Base-by-base conservation (phyloP, 2,329 filamentous ascomycete species). In the Graphilbum fragrans region DNA sequence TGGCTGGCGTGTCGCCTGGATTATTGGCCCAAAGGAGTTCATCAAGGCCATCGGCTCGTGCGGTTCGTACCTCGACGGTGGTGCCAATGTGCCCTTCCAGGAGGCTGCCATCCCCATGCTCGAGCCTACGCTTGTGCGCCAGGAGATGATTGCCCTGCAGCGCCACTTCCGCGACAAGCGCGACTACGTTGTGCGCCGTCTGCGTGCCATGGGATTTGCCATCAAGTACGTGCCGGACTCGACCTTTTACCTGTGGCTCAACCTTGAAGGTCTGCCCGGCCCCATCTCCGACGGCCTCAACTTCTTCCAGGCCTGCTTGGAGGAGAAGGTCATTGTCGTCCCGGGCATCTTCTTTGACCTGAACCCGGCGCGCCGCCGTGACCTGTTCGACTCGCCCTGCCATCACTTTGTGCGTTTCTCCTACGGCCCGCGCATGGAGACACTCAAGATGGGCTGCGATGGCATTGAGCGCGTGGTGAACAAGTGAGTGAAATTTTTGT, bases 341-440 rank as follows among this genome's bases (percentile, higher is more conserved):
- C 90, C 90, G 0, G 90, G 90, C 45, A 96, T 96, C 61, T 96
- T 96, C 73, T 96, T 96, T 59, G 90, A 96, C 55, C 64, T 96
- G 49, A 96, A 96, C 66, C 90, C 90, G 4, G 82, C 83, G 29
- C 82, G 86, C 59, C 74, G 90, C 49, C 74, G 90, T 58, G 90
- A 96, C 60, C 63, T 96, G 51, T 96, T 96, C 51, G 90, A 96
- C 64, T 86, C 78, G 51, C 90, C 90, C 45, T 95, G 90, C 63
- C 90, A 96, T 63, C 82, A 92, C 64, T 93, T 90, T 58, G 83
- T 93, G 22, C 74, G 86, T 40, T 73, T 93, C 52, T 86, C 81
- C 42, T 94, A 92, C 56, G 86, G 86, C 1, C 86, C 86, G 4
- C 80, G 73, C 54, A 82, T 90, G 78, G 82, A 88, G 11, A 74